Evolutionary conservation across 1,139 yeast species (phyloP).

Genomic region (Yamadazyma membranifaciens): DNA sequence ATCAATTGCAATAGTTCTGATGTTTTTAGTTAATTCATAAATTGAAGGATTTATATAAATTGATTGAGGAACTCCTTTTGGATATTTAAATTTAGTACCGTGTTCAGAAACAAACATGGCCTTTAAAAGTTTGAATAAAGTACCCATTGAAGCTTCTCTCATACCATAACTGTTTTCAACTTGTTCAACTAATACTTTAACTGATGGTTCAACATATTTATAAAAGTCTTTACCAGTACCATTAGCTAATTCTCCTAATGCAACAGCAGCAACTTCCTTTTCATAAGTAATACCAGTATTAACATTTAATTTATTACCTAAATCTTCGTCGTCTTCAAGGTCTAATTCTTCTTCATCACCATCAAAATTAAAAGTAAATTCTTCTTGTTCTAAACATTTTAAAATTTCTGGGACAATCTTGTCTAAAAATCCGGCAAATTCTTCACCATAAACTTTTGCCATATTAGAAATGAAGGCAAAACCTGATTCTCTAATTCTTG

Average conservation of each 20-base stretch:
- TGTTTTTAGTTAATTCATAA: constrained; percentile 59
- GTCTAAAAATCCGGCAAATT: constrained; percentile 82
- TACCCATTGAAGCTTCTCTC: constrained; percentile 80
- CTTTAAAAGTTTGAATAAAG: constrained; percentile 79
- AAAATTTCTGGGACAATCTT: constrained; percentile 81
- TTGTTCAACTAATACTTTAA: constrained; percentile 66
- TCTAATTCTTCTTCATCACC: constrained; percentile 36
- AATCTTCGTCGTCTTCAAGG: constrained; percentile 50
- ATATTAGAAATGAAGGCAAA: constrained; percentile 92
- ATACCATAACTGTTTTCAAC: constrained; percentile 86
- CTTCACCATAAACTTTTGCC: constrained; percentile 92
- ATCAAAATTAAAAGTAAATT: constrained; percentile 54
- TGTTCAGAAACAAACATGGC: constrained; percentile 64
- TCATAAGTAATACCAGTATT: constrained; percentile 95
- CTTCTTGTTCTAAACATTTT: constrained; percentile 81
- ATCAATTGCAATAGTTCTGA: constrained; percentile 63
- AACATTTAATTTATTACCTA: constrained; percentile 72
- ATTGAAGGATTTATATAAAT: constrained; percentile 59
- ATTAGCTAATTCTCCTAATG: constrained; percentile 81
- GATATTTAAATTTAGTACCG: constrained; percentile 53
- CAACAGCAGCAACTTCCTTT: constrained; percentile 95
- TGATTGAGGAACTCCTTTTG: constrained; percentile 70
- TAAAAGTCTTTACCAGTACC: constrained; percentile 82
- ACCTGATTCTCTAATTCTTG: constrained; percentile 91
- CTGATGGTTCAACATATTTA: constrained; percentile 72